Evolutionary conservation across 1,139 yeast genomes (phyloP).

Genomic region (Protomyces inundatus): DNA sequence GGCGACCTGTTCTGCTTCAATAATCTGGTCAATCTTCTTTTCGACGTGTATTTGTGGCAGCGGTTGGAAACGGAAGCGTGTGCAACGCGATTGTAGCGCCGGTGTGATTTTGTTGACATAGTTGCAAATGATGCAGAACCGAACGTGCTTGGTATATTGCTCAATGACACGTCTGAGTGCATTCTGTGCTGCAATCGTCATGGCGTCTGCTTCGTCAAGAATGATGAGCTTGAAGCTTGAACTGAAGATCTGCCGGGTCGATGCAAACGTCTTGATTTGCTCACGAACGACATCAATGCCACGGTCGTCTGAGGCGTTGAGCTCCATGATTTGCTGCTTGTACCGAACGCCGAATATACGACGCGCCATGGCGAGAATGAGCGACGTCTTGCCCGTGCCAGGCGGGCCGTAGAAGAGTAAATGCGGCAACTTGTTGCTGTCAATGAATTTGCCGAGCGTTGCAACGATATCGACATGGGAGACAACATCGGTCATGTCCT

Average conservation of each 20-base stretch:
- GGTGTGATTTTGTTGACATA: constrained; percentile 94
- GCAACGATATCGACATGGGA: constrained; percentile 85
- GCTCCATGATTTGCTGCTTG: constrained; percentile 44
- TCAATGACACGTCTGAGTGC: constrained; percentile 89
- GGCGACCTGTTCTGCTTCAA: constrained; percentile 58
- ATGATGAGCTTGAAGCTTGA: constrained; percentile 72
- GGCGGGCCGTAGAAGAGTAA: constrained; percentile 97
- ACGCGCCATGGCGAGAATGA: constrained; percentile 79
- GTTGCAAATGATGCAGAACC: constrained; percentile 94
- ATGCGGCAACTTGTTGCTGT: constrained; percentile 81
- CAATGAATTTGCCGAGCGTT: constrained; percentile 76
- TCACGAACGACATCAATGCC: constrained; percentile 83
- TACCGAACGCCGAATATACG: constrained; percentile 78
- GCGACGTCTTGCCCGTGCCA: constrained; percentile 94
- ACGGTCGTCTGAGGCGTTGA: constrained; percentile 81
- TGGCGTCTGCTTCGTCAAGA: constrained; percentile 96
- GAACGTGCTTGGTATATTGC: constrained; percentile 86
- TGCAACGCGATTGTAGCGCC: constrained; percentile 88
- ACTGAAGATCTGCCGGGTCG: constrained; percentile 75
- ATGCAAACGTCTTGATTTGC: constrained; percentile 77
- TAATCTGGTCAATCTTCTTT: constrained; percentile 61
- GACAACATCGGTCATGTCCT: constrained; percentile 71
- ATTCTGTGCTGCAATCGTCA: constrained; percentile 96
- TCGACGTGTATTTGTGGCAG: constrained; percentile 61
- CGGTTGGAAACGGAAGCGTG: constrained; percentile 89